Percentiles rank a stretch among this genome's conserved stretches.
phyloP scores from a whole-genome alignment of 768 basidiomycete genomes.

The Phlebiopsis flavidoalba region DNA sequence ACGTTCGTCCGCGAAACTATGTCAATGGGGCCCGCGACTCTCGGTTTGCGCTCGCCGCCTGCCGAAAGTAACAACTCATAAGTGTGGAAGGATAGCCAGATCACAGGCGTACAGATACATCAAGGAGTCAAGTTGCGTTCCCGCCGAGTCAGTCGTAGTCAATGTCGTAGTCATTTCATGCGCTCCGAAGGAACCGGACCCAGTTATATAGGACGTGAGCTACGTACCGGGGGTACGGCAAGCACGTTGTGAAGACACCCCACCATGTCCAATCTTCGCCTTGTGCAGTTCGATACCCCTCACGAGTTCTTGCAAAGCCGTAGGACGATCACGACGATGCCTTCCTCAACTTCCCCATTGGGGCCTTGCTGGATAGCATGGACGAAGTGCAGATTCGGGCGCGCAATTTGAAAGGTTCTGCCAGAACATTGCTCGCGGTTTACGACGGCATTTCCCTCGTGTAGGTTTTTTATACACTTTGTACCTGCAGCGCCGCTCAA shows the following conservation, averaged over 20 bases:
- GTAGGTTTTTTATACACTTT: not conserved
- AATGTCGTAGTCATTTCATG: not conserved
- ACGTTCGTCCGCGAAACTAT: no score
- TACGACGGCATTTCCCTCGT: not conserved
- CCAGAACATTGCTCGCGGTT: slow-evolving; percentile 4
- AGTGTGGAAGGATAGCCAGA: no score
- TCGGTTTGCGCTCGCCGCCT: no score
- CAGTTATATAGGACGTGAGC: not conserved
- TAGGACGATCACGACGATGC: slow-evolving; percentile 3
- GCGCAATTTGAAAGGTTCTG: not conserved
- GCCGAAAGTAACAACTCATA: no score
- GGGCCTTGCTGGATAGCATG: not conserved
- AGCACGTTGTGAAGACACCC: not conserved
- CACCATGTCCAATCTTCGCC: slow-evolving; percentile 6
- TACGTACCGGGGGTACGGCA: not conserved
- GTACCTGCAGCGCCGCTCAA: not conserved
- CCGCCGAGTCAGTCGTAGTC: not conserved
- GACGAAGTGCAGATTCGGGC: not conserved
- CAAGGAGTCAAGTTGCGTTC: not conserved
- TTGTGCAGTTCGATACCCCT: slow-evolving; percentile 3
- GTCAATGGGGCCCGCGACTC: no score
- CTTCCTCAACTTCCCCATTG: slow-evolving; percentile 6
- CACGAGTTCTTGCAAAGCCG: slow-evolving; percentile 6
- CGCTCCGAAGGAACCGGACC: not conserved
- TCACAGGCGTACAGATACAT: no score